Evolutionary conservation across 768 basidiomycete genomes (phyloP), one percentile per base, ranked within the genome.

Genomic region (Pleurotus cornucopiae): DNA sequence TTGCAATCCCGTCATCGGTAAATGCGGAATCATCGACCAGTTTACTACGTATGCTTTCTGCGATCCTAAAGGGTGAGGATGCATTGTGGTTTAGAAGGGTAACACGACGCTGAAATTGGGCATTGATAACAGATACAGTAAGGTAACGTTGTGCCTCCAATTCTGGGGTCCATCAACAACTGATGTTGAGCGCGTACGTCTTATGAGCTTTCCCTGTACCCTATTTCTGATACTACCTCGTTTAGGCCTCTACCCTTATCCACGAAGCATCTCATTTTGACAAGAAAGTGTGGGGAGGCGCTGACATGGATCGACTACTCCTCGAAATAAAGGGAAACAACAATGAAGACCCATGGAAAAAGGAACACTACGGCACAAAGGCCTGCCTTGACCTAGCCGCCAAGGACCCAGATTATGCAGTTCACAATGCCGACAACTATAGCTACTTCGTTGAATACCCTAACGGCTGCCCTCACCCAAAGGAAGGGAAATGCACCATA

Each of bases 361-460:
- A 23, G n/a, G 49, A 49, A 38, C 25, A 30, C n/a, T 49, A 38
- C 16, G 49, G 49, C 6, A 12, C 25, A 1, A 34, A 34, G 34
- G 20, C 14, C 12, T 38, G 49, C 20, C 9, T n/a, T 13, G 49
- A 30, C 14, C 49, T 49, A 9, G 49, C 49, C 13, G n/a, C 12
- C 5, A 49, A 49, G 6, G 26, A 30, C 37, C 14, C 49, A 30
- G 34, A 49, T 6, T 49, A 38, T 38, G 49, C 49, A 7, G 25
- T 49, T 9, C 20, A 30, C 5, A 49, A 49, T n/a, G 49, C 49
- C 5, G 49, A 49, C 16, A 49, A 49, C n/a, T 49, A 49, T 34
- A 18, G 34, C 2, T 38, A 14, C 49, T 49, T 49, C n/a, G 12
- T 49, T 16, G 49, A 49, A 34, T 18, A 49, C 14, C 49, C 49